Conservation (phyloP, 129 eudicot genomes). For the Saussurea involucrata region DNA sequence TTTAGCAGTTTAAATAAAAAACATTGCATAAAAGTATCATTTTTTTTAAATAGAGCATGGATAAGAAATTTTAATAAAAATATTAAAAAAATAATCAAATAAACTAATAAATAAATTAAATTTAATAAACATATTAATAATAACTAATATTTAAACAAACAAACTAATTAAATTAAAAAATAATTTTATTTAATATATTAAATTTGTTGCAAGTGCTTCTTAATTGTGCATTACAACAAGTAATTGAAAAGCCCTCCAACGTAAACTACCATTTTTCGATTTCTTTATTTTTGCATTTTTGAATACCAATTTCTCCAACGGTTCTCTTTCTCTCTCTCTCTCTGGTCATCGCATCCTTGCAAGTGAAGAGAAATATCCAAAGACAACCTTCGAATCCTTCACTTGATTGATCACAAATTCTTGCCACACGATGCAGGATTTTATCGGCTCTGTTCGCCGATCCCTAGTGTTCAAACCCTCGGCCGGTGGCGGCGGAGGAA, state of each 20-base stretch:
- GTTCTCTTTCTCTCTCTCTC: conserved; percentile 43
- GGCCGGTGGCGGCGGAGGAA: conserved; percentile 24
- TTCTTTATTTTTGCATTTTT: conserved; percentile 43
- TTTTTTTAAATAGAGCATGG: too few relatives aligned
- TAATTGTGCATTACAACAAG: too few relatives aligned
- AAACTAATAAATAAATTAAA: too few relatives aligned
- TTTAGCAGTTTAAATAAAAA: too few relatives aligned
- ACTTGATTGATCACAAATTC: neutral
- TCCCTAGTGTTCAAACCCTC: conserved; percentile 82
- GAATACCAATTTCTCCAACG: conserved; percentile 28
- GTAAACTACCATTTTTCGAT: conserved; percentile 22
- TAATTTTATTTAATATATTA: too few relatives aligned
- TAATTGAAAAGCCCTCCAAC: conserved; percentile 17
- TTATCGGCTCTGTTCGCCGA: conserved; percentile 91
- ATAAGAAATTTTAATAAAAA: too few relatives aligned
- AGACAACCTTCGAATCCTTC: conserved; percentile 30
- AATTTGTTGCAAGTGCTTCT: too few relatives aligned
- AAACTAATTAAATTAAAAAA: too few relatives aligned
- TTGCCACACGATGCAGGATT: conserved; percentile 62
- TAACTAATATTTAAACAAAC: too few relatives aligned
- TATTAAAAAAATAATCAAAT: too few relatives aligned
- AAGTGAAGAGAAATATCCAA: conserved; percentile 18
- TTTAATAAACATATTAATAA: too few relatives aligned
- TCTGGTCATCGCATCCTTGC: conserved; percentile 18
- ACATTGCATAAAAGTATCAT: too few relatives aligned